Base-by-base conservation (phyloP, 1,284 basidiomycete genomes). In the Anthracocystis panici-leucophaei region DNA sequence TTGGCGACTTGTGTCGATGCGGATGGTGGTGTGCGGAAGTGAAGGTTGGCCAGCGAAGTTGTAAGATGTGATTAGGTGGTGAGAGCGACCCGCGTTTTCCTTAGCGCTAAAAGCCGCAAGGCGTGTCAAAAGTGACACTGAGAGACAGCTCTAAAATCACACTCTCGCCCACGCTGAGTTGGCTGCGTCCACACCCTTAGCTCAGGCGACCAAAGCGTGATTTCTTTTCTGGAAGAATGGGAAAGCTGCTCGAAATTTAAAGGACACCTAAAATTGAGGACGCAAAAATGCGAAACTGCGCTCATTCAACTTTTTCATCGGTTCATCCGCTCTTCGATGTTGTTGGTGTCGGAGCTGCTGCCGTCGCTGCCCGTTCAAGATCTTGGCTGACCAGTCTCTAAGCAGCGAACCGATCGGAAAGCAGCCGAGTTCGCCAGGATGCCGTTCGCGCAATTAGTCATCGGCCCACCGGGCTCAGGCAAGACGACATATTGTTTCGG, bases 401-500 rank as follows among this genome's bases (percentile, higher is more conserved):
- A 33, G 18, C 42, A 27, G 25, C 23, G 6, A 40, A 45, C 12
- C 46, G 46, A 48, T 16, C 31, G 33, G 21, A 41, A 11, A 41
- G 20, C 38, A 29, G 18, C 44, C 11, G n/a, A 3, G 5, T 14
- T 6, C 25, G 35, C 41, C 60, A 55, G 27, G 20, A 79, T 79
- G 78, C 78, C 78, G 3, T 79, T 79, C 42, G 75, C 74, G 18
- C 78, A 79, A 57, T 60, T 79, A 20, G 75, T 79, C 61, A 78
- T 83, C 46, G 82, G 82, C 12, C 69, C 79, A 21, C 80, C 82
- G 8, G 82, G 82, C 52, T 78, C 82, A 12, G 82, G 82, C 57
- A 83, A 83, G 64, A 81, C 82, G 0, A 82, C 82, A 14, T 83
- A 83, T 52, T 82, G 80, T 62, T 76, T 55, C 33, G 75, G 74